These are phyloP conservation scores for Earliella scabrosa DNA, from an alignment of 1,284 basidiomycete species.

Conservation along the genomic window DNA sequence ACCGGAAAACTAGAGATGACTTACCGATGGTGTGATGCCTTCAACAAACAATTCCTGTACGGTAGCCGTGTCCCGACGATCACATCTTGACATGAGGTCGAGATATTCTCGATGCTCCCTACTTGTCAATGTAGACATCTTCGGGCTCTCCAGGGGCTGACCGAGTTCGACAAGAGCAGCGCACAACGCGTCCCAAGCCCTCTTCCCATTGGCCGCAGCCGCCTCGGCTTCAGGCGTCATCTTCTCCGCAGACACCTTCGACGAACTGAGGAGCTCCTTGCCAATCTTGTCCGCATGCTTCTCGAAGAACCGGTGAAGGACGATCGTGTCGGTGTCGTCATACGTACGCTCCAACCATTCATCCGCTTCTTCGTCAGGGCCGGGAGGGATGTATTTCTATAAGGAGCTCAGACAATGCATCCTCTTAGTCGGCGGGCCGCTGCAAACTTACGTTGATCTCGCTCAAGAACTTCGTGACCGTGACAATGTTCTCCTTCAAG, in stretches of 20 bases:
- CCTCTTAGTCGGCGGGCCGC: neutral
- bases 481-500: conserved; percentile 76
- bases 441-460: conserved; percentile 69
- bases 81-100: conserved; percentile 73
- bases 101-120: conserved; percentile 63
- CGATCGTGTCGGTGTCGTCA: conserved; percentile 82
- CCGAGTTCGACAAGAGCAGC: conserved; percentile 79
- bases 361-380: conserved; percentile 60
- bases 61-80: conserved; percentile 61
- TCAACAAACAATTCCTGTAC: conserved; percentile 76
- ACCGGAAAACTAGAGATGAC: conserved; percentile 12
- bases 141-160: conserved; percentile 68
- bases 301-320: conserved; percentile 83
- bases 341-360: conserved; percentile 76
- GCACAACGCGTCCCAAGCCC: conserved; percentile 78
- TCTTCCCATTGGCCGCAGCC: conserved; percentile 66
- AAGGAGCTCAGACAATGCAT: neutral
- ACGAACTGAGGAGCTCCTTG: conserved; percentile 78
- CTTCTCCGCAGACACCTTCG: conserved; percentile 60
- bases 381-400: conserved; percentile 59
- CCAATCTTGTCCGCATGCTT: conserved; percentile 86
- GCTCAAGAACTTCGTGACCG: conserved; percentile 82
- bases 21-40: conserved; percentile 52
- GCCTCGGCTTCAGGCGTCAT: conserved; percentile 45
- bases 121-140: conserved; percentile 52